These are phyloP conservation scores for Fusarium pseudonygamai DNA, from an alignment of 2,329 filamentous ascomycete species.

Conservation along the genomic window DNA sequence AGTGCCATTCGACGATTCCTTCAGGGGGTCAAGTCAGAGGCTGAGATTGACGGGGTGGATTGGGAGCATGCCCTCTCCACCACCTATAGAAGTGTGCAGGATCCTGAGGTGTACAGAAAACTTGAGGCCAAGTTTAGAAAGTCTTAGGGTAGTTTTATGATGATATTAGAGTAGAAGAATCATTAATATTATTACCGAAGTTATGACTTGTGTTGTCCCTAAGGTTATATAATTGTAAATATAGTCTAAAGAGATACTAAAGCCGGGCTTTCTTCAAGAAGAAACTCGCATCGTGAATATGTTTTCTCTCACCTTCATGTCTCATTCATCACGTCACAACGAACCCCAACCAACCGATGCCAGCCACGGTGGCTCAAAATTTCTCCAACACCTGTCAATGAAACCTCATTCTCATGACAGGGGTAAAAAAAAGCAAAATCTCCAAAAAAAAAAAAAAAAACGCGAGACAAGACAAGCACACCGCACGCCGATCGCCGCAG, in stretches of 20 bases:
- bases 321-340: not conserved
- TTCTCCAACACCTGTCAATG: conserved; percentile 13
- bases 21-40: conserved; percentile 33
- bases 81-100: conserved; percentile 61
- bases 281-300: not conserved
- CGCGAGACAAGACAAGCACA: not conserved
- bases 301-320: not conserved
- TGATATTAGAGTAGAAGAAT: not conserved
- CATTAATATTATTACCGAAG: too few relatives aligned
- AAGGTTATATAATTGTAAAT: too few relatives aligned
- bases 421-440: conserved; percentile 6
- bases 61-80: conserved; percentile 63
- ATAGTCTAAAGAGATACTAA: not conserved
- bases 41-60: conserved; percentile 52
- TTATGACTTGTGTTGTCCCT: too few relatives aligned
- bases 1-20: conserved; percentile 57
- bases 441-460: too few relatives aligned
- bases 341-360: not conserved
- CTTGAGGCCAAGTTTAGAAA: conserved; percentile 38
- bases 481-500: conserved; percentile 28
- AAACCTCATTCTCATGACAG: conserved; percentile 4
- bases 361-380: conserved; percentile 23
- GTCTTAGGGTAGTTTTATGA: not conserved
- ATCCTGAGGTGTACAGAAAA: conserved; percentile 55
- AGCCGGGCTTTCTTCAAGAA: too few relatives aligned